These are phyloP conservation scores for Triticum aestivum DNA, from an alignment of 176 grass and related monocot genomes.

Conservation along the genomic window DNA sequence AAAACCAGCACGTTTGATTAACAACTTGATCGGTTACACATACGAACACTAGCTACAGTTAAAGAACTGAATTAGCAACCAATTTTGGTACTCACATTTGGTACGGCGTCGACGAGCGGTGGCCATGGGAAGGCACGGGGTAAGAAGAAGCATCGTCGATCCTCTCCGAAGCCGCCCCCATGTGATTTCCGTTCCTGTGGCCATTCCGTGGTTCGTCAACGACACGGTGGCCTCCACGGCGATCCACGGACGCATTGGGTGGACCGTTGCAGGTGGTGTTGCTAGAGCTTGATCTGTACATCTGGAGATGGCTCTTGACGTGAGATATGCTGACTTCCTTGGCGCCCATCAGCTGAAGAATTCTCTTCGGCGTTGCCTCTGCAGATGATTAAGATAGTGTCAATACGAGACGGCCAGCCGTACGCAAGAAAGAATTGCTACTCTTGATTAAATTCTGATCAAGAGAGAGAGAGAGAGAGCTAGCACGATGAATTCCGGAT, in stretches of 20 bases:
- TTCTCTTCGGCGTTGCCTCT: conserved; percentile 94
- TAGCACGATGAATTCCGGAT: not conserved
- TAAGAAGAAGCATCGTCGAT: not conserved
- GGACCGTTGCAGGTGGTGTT: not conserved
- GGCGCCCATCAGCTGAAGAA: conserved; percentile 79
- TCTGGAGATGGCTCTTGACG: conserved; percentile 98
- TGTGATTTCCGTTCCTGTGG: conserved; percentile 1
- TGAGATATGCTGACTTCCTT: conserved; percentile 85
- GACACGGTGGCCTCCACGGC: not conserved
- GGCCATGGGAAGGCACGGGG: not conserved
- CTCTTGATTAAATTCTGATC: not conserved
- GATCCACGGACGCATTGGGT: not conserved
- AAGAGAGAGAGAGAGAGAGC: too few species aligned
- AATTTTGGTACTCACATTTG: conserved; percentile 24
- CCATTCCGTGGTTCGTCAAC: not conserved
- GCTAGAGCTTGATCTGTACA: conserved; percentile 61
- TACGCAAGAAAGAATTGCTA: not conserved
- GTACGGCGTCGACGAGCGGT: not conserved
- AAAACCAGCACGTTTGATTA: not conserved
- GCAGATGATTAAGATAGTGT: conserved; percentile 22
- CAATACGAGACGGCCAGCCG: not conserved
- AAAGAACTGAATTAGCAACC: not conserved
- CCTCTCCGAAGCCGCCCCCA: not conserved
- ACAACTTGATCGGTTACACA: not conserved
- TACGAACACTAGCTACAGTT: not conserved